Evolutionary conservation across 352 stramenopile species (phyloP).

Genomic region (Globisporangium takayamanum): DNA sequence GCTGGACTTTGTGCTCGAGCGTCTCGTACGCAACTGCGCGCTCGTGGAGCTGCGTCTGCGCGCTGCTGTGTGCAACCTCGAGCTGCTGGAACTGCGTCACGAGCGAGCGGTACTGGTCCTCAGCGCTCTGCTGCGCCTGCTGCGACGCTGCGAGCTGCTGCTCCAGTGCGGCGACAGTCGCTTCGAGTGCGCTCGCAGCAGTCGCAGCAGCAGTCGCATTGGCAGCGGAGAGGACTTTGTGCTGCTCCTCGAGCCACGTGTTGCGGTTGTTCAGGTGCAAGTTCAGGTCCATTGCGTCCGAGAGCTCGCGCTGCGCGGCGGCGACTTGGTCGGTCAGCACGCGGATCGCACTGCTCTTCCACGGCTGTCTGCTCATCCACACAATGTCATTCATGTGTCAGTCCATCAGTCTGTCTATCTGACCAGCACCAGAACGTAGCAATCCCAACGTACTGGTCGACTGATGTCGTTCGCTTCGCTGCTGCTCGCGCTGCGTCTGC

Average conservation of each 20-base stretch:
- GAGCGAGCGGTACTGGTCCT: constrained; percentile 30
- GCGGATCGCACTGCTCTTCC: constrained; percentile 48
- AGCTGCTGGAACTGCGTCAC: constrained; percentile 10
- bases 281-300: constrained; percentile 81
- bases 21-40: constrained; percentile 22
- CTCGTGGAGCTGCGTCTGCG: constrained; percentile 8
- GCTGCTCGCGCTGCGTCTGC: constrained; percentile 15
- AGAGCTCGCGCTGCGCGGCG: constrained; percentile 63
- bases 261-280: constrained; percentile 75
- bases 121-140: background rate
- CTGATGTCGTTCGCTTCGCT: background rate
- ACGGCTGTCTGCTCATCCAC: constrained; percentile 16
- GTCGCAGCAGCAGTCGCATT: constrained; percentile 14
- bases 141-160: constrained; percentile 8
- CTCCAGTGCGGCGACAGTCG: constrained; percentile 14
- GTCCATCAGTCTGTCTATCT: too few species aligned
- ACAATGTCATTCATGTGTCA: background rate
- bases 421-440: background rate
- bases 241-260: constrained; percentile 71
- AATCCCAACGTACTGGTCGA: constrained; percentile 28
- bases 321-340: constrained; percentile 68
- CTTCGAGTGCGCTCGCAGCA: constrained; percentile 20
- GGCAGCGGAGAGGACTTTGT: constrained; percentile 33
- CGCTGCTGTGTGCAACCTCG: constrained; percentile 6
- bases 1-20: constrained; percentile 14